Conservation (phyloP, 495 filamentous ascomycete genomes). For the Neurospora cerealis region DNA sequence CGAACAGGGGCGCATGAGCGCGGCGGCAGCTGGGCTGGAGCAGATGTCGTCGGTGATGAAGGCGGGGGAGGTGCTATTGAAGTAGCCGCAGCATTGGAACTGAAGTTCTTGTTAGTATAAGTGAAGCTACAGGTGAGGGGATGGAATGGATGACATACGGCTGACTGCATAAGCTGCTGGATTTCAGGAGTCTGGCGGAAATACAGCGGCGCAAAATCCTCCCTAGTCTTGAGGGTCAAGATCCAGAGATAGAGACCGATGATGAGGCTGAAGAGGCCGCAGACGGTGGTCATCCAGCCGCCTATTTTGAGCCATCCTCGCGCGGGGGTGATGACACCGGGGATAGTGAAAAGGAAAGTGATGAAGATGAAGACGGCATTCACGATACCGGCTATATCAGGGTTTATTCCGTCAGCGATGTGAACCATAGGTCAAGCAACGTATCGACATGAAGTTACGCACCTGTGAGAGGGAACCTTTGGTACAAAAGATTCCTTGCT, state of each 20-base stretch:
- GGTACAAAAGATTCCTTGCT: slow-evolving; percentile 52
- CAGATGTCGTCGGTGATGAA: slow-evolving; percentile 54
- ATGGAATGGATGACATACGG: slow-evolving; percentile 33
- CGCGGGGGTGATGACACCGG: slow-evolving; percentile 49
- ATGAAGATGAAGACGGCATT: slow-evolving; percentile 53
- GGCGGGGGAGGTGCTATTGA: slow-evolving; percentile 52
- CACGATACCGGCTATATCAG: slow-evolving; percentile 45
- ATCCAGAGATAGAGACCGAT: slow-evolving; percentile 62
- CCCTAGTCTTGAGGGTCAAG: slow-evolving; percentile 52
- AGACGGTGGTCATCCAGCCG: slow-evolving; percentile 48
- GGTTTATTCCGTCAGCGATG: slow-evolving; percentile 15
- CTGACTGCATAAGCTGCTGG: slow-evolving; percentile 55
- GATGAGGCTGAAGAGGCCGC: slow-evolving; percentile 51
- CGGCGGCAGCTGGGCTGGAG: slow-evolving; percentile 50
- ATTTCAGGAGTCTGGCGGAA: slow-evolving; percentile 34
- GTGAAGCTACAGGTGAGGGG: background rate
- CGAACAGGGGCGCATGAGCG: slow-evolving; percentile 55
- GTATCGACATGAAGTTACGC: slow-evolving; percentile 4
- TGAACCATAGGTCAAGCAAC: background rate
- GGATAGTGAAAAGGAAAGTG: slow-evolving; percentile 46
- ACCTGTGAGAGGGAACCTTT: slow-evolving; percentile 51
- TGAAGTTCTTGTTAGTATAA: slow-evolving; percentile 23
- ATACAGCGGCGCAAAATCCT: slow-evolving; percentile 47
- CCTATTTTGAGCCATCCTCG: slow-evolving; percentile 50
- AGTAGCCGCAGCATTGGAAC: slow-evolving; percentile 69